Percentiles rank a stretch among this genome's conserved stretches.
These are phyloP conservation scores for Metarhizium rileyi DNA, from an alignment of 2,329 filamentous ascomycete genomes.

Conservation along the genomic window DNA sequence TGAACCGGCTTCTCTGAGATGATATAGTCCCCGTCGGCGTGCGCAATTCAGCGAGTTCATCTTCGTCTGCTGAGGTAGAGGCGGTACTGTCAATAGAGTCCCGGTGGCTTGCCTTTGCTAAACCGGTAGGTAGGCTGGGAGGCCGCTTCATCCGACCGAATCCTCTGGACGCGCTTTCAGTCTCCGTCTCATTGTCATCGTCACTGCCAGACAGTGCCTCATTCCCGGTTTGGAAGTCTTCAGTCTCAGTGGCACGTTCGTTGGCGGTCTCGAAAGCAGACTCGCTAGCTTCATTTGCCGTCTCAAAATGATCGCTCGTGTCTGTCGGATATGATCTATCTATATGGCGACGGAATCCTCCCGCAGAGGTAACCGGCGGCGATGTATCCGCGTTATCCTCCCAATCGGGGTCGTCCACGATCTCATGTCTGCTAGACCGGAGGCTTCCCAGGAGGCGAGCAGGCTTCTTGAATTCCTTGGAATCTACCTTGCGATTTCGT, in stretches of 20 bases:
- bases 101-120: constrained; percentile 39
- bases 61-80: constrained; percentile 74
- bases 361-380: constrained; percentile 15
- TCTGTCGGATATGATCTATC: constrained; percentile 27
- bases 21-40: constrained; percentile 53
- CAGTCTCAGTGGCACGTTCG: constrained; percentile 77
- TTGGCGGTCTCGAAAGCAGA: constrained; percentile 60
- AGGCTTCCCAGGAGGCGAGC: constrained; percentile 66
- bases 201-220: constrained; percentile 70
- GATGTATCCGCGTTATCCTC: constrained; percentile 58
- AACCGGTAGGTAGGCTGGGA: constrained; percentile 28
- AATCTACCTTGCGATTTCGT: constrained; percentile 53
- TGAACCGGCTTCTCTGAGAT: constrained; percentile 62
- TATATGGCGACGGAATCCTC: constrained; percentile 10
- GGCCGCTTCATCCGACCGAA: constrained; percentile 32
- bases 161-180: constrained; percentile 51
- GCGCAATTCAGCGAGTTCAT: constrained; percentile 42
- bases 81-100: constrained; percentile 77
- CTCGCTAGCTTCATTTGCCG: constrained; percentile 66
- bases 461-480: constrained; percentile 70
- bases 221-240: constrained; percentile 89
- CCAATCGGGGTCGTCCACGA: constrained; percentile 80
- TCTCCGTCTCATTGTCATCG: constrained; percentile 85
- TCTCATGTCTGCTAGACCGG: constrained; percentile 65
- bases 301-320: constrained; percentile 64